Percentiles rank a stretch among this genome's conserved stretches.
phyloP scores from a whole-genome alignment of 805 yeast genomes.

The Wickerhamomyces chambardii region DNA sequence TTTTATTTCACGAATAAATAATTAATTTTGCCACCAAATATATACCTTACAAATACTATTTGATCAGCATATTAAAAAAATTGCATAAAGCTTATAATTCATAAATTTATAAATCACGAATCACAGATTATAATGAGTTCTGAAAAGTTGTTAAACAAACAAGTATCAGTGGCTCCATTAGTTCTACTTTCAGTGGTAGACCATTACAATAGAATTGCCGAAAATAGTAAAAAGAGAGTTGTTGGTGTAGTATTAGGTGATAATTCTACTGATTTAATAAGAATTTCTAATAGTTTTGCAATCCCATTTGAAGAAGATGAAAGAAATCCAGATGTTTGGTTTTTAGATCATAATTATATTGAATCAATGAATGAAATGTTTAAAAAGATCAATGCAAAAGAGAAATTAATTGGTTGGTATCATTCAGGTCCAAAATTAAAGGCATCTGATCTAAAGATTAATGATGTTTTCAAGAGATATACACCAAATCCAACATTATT shows the following conservation, averaged over 20 bases:
- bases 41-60: neutral
- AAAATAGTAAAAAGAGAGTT: slow-evolving; percentile 69
- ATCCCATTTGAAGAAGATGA: slow-evolving; percentile 98
- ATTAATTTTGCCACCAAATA: neutral
- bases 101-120: too few relatives aligned
- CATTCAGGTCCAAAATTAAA: slow-evolving; percentile 94
- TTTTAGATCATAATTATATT: slow-evolving; percentile 90
- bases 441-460: slow-evolving; percentile 83
- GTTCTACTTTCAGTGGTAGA: slow-evolving; percentile 92
- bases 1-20: too few relatives aligned
- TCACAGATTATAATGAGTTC: neutral
- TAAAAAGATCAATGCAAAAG: slow-evolving; percentile 95
- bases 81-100: neutral
- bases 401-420: slow-evolving; percentile 97
- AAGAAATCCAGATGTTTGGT: slow-evolving; percentile 88
- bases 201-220: slow-evolving; percentile 84
- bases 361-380: slow-evolving; percentile 98
- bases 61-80: slow-evolving; percentile 9
- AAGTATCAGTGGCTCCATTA: slow-evolving; percentile 90
- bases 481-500: slow-evolving; percentile 74
- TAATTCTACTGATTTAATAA: slow-evolving; percentile 42
- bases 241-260: slow-evolving; percentile 94
- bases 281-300: slow-evolving; percentile 89
- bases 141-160: slow-evolving; percentile 25
- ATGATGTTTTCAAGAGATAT: slow-evolving; percentile 81